phyloP scores from a whole-genome alignment of 2,329 filamentous ascomycete species.

The Coccinonectria pachysandricola region DNA sequence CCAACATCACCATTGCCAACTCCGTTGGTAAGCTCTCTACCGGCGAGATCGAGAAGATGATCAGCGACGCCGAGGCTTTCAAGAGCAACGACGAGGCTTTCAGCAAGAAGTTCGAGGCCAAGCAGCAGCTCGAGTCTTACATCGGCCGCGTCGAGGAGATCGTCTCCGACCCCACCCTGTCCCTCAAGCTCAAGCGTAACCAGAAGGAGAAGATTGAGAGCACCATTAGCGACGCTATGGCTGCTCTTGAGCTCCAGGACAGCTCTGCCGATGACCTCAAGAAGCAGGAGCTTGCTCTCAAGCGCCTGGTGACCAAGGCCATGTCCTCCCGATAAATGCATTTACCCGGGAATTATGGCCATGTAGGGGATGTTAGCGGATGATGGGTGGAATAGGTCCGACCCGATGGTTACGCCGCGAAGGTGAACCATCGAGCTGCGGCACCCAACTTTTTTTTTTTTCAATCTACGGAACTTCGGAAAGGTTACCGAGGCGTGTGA shows the following conservation, averaged over 20 bases:
- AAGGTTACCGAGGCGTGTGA: conserved; percentile 24
- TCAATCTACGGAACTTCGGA: conserved; percentile 23
- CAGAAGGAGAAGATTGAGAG: conserved; percentile 99
- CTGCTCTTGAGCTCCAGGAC: conserved; percentile 91
- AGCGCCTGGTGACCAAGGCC: conserved; percentile 96
- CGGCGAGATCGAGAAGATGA: conserved; percentile 94
- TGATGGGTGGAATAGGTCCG: conserved; percentile 7
- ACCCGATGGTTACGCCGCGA: conserved; percentile 10
- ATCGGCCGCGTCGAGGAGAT: conserved; percentile 98
- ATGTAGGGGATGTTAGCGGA: conserved; percentile 13
- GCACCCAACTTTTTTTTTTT: conserved; percentile 14
- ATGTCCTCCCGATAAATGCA: conserved; percentile 75
- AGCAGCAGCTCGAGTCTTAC: conserved; percentile 98
- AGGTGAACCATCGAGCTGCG: conserved; percentile 8
- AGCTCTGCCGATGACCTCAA: conserved; percentile 86
- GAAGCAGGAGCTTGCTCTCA: conserved; percentile 99
- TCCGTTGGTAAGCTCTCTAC: conserved; percentile 97
- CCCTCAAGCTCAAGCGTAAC: conserved; percentile 95
- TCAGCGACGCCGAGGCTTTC: conserved; percentile 95
- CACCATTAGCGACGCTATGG: conserved; percentile 94
- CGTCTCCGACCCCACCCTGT: conserved; percentile 89
- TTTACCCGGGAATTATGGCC: conserved; percentile 2
- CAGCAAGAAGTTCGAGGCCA: conserved; percentile 98
- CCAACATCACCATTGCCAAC: conserved; percentile 99
- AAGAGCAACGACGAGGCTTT: conserved; percentile 97